Percentiles rank a stretch among this genome's conserved stretches.
These are phyloP conservation scores for Crithidia bombi DNA, from an alignment of 208 protist genomes.

Conservation along the genomic window DNA sequence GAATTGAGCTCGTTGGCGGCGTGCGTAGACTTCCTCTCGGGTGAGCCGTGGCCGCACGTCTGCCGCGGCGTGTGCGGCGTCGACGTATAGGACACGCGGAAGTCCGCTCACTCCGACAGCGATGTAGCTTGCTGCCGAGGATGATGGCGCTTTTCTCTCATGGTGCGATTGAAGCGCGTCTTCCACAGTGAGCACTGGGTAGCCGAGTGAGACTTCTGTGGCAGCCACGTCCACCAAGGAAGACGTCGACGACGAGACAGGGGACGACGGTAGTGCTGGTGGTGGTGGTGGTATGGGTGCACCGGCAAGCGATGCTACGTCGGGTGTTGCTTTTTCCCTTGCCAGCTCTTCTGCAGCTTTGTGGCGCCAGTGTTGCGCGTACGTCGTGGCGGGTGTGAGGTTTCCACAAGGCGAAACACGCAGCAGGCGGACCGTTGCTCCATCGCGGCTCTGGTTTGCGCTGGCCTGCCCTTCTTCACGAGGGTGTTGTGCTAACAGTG, in stretches of 20 bases:
- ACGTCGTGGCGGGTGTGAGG: conserved; percentile 9
- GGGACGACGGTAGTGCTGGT: not conserved
- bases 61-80: conserved; percentile 34
- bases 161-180: not conserved
- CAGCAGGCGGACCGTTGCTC: too few species aligned
- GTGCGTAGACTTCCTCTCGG: conserved; percentile 43
- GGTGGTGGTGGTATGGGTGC: not conserved
- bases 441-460: conserved; percentile 5
- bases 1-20: conserved; percentile 52
- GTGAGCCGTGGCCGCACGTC: conserved; percentile 45
- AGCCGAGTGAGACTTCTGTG: conserved; percentile 27
- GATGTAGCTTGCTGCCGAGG: conserved; percentile 13
- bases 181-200: conserved; percentile 18
- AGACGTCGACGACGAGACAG: not conserved
- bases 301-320: not conserved
- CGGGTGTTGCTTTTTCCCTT: not conserved
- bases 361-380: conserved; percentile 25
- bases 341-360: not conserved
- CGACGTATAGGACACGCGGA: conserved; percentile 57
- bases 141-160: not conserved
- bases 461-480: too few species aligned
- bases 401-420: too few species aligned
- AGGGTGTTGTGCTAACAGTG: conserved; percentile 34
- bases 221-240: conserved; percentile 4
- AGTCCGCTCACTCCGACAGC: conserved; percentile 70